These are phyloP conservation scores for Cephaloascus albidus DNA, from an alignment of 805 yeast genomes.

Conservation along the genomic window DNA sequence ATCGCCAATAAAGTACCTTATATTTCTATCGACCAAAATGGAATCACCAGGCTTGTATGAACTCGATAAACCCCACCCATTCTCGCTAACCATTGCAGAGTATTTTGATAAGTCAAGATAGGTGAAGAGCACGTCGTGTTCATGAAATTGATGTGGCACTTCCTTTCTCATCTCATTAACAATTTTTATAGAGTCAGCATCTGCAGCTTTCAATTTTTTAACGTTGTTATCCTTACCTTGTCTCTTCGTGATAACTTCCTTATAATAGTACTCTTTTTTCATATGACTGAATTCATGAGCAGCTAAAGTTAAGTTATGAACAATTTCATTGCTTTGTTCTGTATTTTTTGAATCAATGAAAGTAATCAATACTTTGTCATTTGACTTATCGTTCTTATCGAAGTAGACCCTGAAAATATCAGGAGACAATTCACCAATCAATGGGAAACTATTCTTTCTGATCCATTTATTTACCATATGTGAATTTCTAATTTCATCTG, in stretches of 20 bases:
- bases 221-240: constrained; percentile 33
- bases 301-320: constrained; percentile 29
- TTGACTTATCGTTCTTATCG: constrained; percentile 11
- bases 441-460: constrained; percentile 37
- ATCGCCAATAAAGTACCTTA: constrained; percentile 20
- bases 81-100: constrained; percentile 13
- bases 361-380: constrained; percentile 39
- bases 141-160: constrained; percentile 37
- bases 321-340: constrained; percentile 13
- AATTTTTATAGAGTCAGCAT: constrained; percentile 32
- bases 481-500: constrained; percentile 51
- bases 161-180: constrained; percentile 38
- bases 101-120: constrained; percentile 40
- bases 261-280: constrained; percentile 29
- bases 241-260: constrained; percentile 15
- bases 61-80: constrained; percentile 21
- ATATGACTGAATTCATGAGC: constrained; percentile 40
- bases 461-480: constrained; percentile 42
- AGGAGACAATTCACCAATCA: constrained; percentile 41
- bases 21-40: constrained; percentile 23
- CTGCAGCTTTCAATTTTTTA: constrained; percentile 28
- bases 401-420: constrained; percentile 24
- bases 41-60: constrained; percentile 23
- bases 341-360: constrained; percentile 29
- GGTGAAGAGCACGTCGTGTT: constrained; percentile 31